phyloP scores from a whole-genome alignment of 208 protist genomes.

The Crithidia thermophila region DNA sequence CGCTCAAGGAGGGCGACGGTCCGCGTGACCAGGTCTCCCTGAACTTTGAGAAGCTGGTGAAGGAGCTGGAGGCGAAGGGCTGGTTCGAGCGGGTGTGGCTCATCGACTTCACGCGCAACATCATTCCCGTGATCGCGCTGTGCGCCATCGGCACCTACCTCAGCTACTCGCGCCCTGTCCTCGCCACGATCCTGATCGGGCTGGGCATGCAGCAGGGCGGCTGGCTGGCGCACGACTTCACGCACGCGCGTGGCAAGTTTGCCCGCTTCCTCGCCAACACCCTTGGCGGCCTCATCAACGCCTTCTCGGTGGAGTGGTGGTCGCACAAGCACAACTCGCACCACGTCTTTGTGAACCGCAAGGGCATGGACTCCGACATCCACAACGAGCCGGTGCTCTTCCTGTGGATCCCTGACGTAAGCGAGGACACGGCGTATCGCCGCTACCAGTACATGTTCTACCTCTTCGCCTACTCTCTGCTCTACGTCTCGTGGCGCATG shows the following conservation, averaged over 20 bases:
- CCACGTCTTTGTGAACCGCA: slow-evolving; percentile 81
- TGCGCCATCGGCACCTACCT: slow-evolving; percentile 58
- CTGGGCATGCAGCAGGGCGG: slow-evolving; percentile 83
- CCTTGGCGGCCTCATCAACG: slow-evolving; percentile 59
- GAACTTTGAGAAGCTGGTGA: slow-evolving; percentile 65
- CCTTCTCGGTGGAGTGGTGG: slow-evolving; percentile 76
- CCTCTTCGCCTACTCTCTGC: slow-evolving; percentile 64
- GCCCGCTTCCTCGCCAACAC: slow-evolving; percentile 47
- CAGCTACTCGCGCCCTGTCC: slow-evolving; percentile 55
- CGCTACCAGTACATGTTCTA: slow-evolving; percentile 79
- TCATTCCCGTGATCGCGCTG: slow-evolving; percentile 64
- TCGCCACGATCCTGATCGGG: slow-evolving; percentile 63
- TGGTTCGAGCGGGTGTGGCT: slow-evolving; percentile 74
- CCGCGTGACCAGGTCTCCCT: slow-evolving; percentile 59
- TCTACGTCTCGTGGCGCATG: slow-evolving; percentile 82
- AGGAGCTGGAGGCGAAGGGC: slow-evolving; percentile 58
- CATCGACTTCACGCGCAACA: slow-evolving; percentile 69
- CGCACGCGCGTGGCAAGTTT: slow-evolving; percentile 57
- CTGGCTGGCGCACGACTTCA: slow-evolving; percentile 81
- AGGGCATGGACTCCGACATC: slow-evolving; percentile 75
- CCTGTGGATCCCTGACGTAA: slow-evolving; percentile 60
- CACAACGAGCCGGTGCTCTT: slow-evolving; percentile 80
- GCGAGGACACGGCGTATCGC: slow-evolving; percentile 57
- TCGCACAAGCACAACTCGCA: slow-evolving; percentile 86
- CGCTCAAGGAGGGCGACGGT: slow-evolving; percentile 59